Evolutionary conservation across 2,329 filamentous ascomycete genomes (phyloP), one percentile per base, ranked within the genome.

Genomic region (Gnomoniopsis sp.): DNA sequence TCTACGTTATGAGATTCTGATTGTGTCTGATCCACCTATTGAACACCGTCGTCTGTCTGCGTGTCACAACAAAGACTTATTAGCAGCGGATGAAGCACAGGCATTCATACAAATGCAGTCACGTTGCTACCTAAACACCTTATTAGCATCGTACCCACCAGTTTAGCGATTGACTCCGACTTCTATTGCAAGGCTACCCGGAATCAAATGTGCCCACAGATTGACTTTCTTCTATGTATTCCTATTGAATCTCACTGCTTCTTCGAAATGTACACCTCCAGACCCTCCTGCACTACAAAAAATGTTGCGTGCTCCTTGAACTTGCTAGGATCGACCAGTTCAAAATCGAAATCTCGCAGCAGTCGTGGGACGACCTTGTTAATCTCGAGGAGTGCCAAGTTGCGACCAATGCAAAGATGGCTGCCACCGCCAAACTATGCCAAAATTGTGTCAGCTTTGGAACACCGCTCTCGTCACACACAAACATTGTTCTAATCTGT

Each of bases 341-440:
- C 72, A 62, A 85, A 79, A 48, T 79, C 71, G 65, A 79, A 85
- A 60, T 83, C 77, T n/a, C 80, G 69, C 62, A 83, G 69, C 26
- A 86, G 70, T 38, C 80, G 77, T 4, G 81, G 81, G 38, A 83
- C 69, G 38, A 85, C 75, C 73, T 86, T 87, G 71, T 84, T 82
- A 64, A 84, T 82, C 69, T 85, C 82, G 30, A 84, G 69, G 44
- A 83, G 70, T 0, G 80, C 81, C 34, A 85, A 66, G 65, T 84
- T 81, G 4, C 79, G 75, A 21, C 81, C 82, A 59, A 84, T 82
- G 66, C 82, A 85, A 3, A 83, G 68, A 50, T 83, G 79, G 10
- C 75, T 75, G 26, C 82, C 82, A 12, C 77, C 81, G 22, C 82
- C 81, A 63, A 85, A 85, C 76, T 79, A 43, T 36, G 53, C 43